Evolutionary conservation across 2,329 filamentous ascomycete species (phyloP), one percentile per base, ranked within the genome.

Genomic region (Aspergillus brunneoviolaceus): DNA sequence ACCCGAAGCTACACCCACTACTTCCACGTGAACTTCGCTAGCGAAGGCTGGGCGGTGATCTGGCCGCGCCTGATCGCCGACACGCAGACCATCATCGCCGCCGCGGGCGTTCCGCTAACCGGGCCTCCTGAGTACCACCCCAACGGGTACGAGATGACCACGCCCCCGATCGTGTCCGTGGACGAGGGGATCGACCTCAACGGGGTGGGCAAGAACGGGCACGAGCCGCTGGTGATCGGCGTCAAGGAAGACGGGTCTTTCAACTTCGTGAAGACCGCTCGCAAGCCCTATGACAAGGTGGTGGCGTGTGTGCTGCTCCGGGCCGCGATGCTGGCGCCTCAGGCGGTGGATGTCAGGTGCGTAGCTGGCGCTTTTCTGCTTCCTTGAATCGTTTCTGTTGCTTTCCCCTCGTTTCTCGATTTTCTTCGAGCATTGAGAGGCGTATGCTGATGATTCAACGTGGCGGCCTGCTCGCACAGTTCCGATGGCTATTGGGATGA

Each of bases 1-100:
- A 5, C 39, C n/a, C 9, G 3, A n/a, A 67, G 63, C 2, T 64
- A 68, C 59, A 65, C 63, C 0, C 65, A 68, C 42, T 63, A 65
- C 57, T 69, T 60, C 45, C 5, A 29, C 19, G 12, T 69, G n/a
- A 52, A 62, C 55, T 57, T 53, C 49, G 35, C 61, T 9, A 59
- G 56, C 7, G 49, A 39, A 5, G 60, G 65, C 35, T 69, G 65
- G 65, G 19, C 58, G 16, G 16, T 21, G 1, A 60, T 62, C 21
- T 68, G 67, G 66, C 35, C 45, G 0, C 57, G 58, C 21, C 62
- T 69, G 11, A 48, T 68, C 47, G 5, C 53, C 10, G 65, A 67
- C 45, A 55, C 57, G 0, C 49, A 39, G 5, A 39, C 10, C 1
- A 65, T 67, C 27, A 49, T 68, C 33, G 49, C 62, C 12, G 21